Conservation (phyloP, 768 basidiomycete genomes). For the Mycena sanguinolenta region DNA sequence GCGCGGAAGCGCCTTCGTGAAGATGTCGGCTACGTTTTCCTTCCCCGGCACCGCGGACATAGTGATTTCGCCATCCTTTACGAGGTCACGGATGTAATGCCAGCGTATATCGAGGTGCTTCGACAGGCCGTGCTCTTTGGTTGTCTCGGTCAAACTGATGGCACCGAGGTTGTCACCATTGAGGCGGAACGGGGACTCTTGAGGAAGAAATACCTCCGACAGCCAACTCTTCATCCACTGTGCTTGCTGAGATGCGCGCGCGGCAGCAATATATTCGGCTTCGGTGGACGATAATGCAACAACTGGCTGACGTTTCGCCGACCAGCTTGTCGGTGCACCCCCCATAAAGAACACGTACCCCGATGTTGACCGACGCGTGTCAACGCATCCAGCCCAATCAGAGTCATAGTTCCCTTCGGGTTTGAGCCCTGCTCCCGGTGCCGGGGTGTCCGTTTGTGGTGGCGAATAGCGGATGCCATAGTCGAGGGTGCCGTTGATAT, state of each 20-base stretch:
- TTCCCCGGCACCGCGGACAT: too few relatives aligned
- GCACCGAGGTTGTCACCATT: conserved; percentile 47
- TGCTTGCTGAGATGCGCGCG: conserved; percentile 36
- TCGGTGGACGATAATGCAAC: conserved; percentile 36
- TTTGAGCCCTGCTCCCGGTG: background rate
- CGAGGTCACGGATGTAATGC: too few relatives aligned
- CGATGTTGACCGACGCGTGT: too few relatives aligned
- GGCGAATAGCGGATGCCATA: conserved; percentile 38
- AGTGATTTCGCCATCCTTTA: too few relatives aligned
- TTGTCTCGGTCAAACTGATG: conserved; percentile 30
- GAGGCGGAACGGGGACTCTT: conserved; percentile 4
- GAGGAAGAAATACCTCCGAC: conserved; percentile 30
- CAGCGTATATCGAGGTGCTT: conserved; percentile 39
- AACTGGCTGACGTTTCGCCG: conserved; percentile 43
- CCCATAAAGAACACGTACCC: conserved; percentile 49
- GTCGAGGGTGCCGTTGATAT: conserved; percentile 46
- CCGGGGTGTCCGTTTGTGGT: too few relatives aligned
- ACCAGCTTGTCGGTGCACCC: conserved; percentile 47
- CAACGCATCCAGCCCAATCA: too few relatives aligned
- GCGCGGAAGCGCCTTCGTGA: conserved; percentile 45
- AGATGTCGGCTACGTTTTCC: conserved; percentile 44
- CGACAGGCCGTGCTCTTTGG: conserved; percentile 16
- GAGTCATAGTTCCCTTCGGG: conserved; percentile 39
- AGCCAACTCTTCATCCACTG: too few relatives aligned
- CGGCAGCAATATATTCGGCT: background rate